Evolutionary conservation across 75 land plant species (phyloP).

Genomic region (Cunninghamia lanceolata): DNA sequence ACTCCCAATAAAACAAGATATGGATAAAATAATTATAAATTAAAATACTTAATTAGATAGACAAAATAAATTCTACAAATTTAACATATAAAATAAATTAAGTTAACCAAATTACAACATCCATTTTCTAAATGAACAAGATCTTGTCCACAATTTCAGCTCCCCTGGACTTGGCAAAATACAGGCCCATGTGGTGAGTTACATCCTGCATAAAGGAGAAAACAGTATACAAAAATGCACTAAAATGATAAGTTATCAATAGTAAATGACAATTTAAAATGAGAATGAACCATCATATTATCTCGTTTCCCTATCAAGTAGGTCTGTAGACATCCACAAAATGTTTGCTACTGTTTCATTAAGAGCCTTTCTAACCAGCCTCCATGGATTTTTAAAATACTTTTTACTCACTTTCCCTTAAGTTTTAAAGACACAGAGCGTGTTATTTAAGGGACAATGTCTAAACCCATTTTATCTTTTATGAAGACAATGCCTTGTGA

Average conservation of each 20-base stretch:
- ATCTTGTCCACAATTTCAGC: conserved; percentile 19
- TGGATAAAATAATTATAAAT: too few relatives aligned
- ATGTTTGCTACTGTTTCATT: not conserved
- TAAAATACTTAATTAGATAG: too few relatives aligned
- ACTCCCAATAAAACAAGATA: too few relatives aligned
- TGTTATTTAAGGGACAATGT: not conserved
- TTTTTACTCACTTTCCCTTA: not conserved
- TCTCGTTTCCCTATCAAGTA: too few relatives aligned
- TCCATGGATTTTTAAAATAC: not conserved
- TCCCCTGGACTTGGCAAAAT: conserved; percentile 33
- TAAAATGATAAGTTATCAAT: not conserved
- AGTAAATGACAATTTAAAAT: not conserved
- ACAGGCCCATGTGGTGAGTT: conserved; percentile 38
- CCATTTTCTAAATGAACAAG: not conserved
- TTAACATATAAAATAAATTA: too few relatives aligned
- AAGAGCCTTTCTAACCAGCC: too few relatives aligned
- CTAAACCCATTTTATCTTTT: not conserved
- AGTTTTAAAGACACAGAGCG: not conserved
- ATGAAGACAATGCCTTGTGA: not conserved
- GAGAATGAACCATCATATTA: not conserved
- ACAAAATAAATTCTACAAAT: too few relatives aligned
- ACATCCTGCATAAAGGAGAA: conserved; percentile 18
- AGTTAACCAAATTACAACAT: not conserved
- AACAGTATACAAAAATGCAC: not conserved
- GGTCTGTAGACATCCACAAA: not conserved